Evolutionary conservation across 73 alveolate species (phyloP), one percentile per base, ranked within the genome.

Genomic region (Tetrahymena thermophila): DNA sequence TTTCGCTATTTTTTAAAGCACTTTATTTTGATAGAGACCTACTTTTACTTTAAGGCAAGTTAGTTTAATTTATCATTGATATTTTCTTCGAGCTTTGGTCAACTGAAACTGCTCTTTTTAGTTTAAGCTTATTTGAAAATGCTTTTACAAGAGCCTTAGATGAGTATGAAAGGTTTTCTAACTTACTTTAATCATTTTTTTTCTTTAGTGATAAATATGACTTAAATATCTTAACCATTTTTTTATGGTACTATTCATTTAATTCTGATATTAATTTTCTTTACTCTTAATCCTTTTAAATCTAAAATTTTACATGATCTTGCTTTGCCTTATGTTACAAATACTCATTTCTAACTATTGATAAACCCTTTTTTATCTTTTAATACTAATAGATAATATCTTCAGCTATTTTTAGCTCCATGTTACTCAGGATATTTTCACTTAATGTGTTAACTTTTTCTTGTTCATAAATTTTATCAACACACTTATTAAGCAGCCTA

Each of bases 401-500:
- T 31, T 71, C 89, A 25, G 89, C 89, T 71, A 71, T 71, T 31
- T 71, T 71, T 31, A 71, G 31, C 37, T 71, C 89, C 35, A 71
- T 71, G 23, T 71, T 71, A 71, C 31, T n/a, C 23, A 71, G 17
- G 13, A 71, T n/a, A 8, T 71, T 7, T 71, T 71, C 17, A 25
- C 89, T 71, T 71, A 71, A 31, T 71, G 89, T n/a, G 31, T 71
- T 71, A 13, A 31, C 37, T 71, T 71, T 71, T 71, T 71, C 25
- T 71, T 71, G 31, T 71, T 71, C 89, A n/a, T 85, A 55, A 17
- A 85, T 85, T 34, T 95, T 50, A 95, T 95, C 97, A n/a, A 85
- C 97, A 93, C 97, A 95, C 35, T 44, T 89, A 85, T 95, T 95
- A 17, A 95, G 89, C 25, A 95, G 37, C 56, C 94, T 94, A 37